Evolutionary conservation across 139 green algal genomes (phyloP).

Genomic region (Asterochloris sp.): DNA sequence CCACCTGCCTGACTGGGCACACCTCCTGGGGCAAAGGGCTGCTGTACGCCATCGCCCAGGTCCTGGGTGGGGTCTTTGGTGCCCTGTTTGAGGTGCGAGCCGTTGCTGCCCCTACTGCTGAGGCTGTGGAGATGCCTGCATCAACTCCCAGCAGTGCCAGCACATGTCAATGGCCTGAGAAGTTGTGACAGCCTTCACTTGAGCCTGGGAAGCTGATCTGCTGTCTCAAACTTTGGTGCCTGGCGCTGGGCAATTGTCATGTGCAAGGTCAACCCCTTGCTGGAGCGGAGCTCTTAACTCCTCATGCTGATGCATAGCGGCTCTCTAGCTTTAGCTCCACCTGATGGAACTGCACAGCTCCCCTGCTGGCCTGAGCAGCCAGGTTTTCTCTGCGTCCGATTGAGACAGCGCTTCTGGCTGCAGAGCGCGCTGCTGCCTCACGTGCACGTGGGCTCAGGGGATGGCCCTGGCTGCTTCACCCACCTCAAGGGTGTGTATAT

Average conservation of each 20-base stretch:
- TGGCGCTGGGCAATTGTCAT: no score
- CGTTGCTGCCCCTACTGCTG: neutral
- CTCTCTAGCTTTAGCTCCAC: no score
- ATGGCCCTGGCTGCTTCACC: constrained; percentile 36
- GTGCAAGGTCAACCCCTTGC: no score
- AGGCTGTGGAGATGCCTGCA: neutral
- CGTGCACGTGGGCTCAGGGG: constrained; percentile 20
- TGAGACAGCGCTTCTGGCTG: neutral
- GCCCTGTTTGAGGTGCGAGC: constrained; percentile 22
- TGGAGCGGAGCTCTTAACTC: no score
- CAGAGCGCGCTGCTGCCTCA: constrained; percentile 19
- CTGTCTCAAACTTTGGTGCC: neutral
- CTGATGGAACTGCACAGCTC: no score
- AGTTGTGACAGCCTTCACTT: neutral
- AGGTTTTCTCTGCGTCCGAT: neutral
- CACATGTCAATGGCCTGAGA: neutral
- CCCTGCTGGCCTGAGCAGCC: no score
- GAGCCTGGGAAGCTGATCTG: neutral
- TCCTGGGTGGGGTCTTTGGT: constrained; percentile 58
- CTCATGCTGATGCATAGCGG: no score
- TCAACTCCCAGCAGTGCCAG: no score
- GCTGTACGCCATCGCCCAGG: constrained; percentile 64
- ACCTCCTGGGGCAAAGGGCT: constrained; percentile 62
- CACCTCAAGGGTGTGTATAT: constrained; percentile 34
- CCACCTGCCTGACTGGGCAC: constrained; percentile 71